Percentiles rank a stretch among this genome's conserved stretches.
Evolutionary conservation across 208 protist genomes (phyloP).

Genomic region (Trypanosoma caninum): DNA sequence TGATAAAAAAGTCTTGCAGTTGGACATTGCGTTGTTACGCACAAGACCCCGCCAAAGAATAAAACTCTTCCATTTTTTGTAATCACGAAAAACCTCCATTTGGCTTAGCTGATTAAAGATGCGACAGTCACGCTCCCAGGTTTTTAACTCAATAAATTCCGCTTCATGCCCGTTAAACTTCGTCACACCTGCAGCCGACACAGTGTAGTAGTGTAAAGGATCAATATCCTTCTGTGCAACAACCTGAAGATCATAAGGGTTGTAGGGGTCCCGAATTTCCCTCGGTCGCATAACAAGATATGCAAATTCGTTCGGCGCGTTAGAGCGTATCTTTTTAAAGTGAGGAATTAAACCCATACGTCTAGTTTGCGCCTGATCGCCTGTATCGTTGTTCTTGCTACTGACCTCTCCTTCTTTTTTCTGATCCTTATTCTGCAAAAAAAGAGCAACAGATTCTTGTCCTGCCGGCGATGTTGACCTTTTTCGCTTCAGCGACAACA

Average conservation of each 20-base stretch:
- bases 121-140: conserved; percentile 92
- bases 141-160: conserved; percentile 92
- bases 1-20: conserved; percentile 73
- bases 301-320: conserved; percentile 88
- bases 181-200: conserved; percentile 92
- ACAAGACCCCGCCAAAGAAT: conserved; percentile 90
- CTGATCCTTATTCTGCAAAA: neutral
- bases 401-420: neutral
- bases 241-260: conserved; percentile 94
- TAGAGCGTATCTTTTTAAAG: conserved; percentile 75
- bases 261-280: conserved; percentile 82
- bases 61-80: conserved; percentile 94
- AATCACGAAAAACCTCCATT: conserved; percentile 91
- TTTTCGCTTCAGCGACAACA: conserved; percentile 20
- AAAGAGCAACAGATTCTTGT: conserved; percentile 20
- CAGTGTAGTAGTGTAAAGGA: conserved; percentile 90
- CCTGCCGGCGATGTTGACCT: conserved; percentile 26
- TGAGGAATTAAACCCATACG: conserved; percentile 43
- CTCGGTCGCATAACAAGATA: conserved; percentile 85
- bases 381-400: neutral
- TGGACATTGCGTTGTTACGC: conserved; percentile 73
- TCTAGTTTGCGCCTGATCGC: neutral
- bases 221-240: conserved; percentile 89
- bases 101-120: conserved; percentile 88
- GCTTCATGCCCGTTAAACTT: conserved; percentile 87